Conservation (phyloP, 768 basidiomycete genomes). For the Rhizopogon vinicolor region DNA sequence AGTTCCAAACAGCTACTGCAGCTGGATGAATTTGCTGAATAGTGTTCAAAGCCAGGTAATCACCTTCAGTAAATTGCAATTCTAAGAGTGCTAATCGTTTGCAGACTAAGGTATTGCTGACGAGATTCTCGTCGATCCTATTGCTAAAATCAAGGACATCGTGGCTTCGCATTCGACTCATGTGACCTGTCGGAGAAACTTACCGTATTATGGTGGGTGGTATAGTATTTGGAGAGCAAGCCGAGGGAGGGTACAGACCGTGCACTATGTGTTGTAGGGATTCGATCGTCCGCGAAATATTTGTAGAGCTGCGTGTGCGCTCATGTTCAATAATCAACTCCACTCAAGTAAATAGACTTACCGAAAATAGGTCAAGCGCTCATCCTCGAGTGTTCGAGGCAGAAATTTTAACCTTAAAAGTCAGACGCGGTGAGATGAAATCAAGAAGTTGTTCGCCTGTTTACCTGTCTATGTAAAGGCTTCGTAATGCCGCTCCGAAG, state of each 20-base stretch:
- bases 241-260: conserved; percentile 60
- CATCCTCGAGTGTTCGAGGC: conserved; percentile 43
- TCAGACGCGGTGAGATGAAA: background rate
- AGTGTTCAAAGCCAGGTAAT: background rate
- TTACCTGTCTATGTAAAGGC: conserved; percentile 64
- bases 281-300: conserved; percentile 74
- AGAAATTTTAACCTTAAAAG: conserved; percentile 57
- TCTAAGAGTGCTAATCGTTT: conserved; percentile 61
- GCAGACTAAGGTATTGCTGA: conserved; percentile 66
- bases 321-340: background rate
- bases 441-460: conserved; percentile 4
- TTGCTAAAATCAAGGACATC: conserved; percentile 38
- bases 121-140: conserved; percentile 63
- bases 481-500: conserved; percentile 54
- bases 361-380: conserved; percentile 56
- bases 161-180: background rate
- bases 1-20: conserved; percentile 62
- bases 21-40: conserved; percentile 31
- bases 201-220: conserved; percentile 59
- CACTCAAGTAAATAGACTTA: conserved; percentile 12
- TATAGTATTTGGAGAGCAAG: conserved; percentile 38
- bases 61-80: conserved; percentile 61
- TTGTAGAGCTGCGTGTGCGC: conserved; percentile 49
- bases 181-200: background rate
- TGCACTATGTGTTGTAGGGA: conserved; percentile 70